Evolutionary conservation across 169 alveolate genomes (phyloP).

Genomic region (Plasmodium chabaudi): DNA sequence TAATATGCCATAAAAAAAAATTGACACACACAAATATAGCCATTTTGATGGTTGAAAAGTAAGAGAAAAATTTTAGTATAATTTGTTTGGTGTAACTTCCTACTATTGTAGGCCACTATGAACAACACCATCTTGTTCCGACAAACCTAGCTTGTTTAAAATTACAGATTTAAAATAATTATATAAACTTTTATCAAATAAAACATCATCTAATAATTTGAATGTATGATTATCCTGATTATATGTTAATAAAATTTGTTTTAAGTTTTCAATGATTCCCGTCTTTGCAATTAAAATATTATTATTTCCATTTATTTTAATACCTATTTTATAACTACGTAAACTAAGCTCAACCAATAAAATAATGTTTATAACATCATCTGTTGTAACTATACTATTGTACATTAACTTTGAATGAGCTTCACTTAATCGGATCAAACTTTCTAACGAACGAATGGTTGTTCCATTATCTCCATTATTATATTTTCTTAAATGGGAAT

Average conservation of each 20-base stretch:
- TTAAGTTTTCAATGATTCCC: conserved; percentile 32
- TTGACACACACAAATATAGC: no score
- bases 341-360: conserved; percentile 48
- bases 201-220: conserved; percentile 63
- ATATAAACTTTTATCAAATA: conserved; percentile 20
- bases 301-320: conserved; percentile 14
- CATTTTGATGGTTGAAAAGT: no score
- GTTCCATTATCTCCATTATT: conserved; percentile 85
- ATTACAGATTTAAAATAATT: conserved; percentile 40
- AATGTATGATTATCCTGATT: conserved; percentile 16
- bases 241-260: conserved; percentile 11
- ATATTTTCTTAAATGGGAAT: conserved; percentile 55
- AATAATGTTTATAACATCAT: conserved; percentile 85
- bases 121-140: conserved; percentile 27
- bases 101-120: background rate
- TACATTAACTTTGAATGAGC: conserved; percentile 94
- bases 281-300: conserved; percentile 50
- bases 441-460: conserved; percentile 93
- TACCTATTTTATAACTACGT: conserved; percentile 64
- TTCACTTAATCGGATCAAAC: conserved; percentile 92
- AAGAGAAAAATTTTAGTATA: no score
- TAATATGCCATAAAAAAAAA: no score
- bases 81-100: no score
- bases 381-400: conserved; percentile 81
- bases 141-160: conserved; percentile 44